Evolutionary conservation across 768 basidiomycete genomes (phyloP), one percentile per base, ranked within the genome.

Genomic region (Porphyrellus cyaneotinctus): DNA sequence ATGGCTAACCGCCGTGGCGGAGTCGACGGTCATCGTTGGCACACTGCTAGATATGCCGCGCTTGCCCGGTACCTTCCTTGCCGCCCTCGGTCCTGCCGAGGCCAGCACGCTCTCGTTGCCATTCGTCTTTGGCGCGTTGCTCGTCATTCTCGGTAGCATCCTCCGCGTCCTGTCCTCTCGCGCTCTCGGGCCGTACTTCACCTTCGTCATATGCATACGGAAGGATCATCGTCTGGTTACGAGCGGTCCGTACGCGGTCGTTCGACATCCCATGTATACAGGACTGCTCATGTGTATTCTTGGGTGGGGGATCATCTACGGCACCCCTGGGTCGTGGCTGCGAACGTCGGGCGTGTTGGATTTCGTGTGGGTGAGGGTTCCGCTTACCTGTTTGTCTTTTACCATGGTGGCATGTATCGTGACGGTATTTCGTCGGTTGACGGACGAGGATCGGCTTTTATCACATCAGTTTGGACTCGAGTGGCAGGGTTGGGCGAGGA

Each of bases 221-320:
- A 54, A 56, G 23, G 54, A 59, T 0, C 66, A 61, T 47, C 57
- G 32, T 24, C 54, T 71, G 20, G 39, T 70, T 15, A 70, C 64
- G 17, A 47, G 28, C 0, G 67, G 66, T 1, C 64, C 63, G 1
- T 71, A 70, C 24, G n/a, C 54, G 1, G 28, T 60, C 22, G 59
- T 70, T 6, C 64, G 69, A 2, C 70, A 71, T 26, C 67, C 69
- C 1, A 56, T 57, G n/a, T 71, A 71, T 32, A 30, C 56, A 1
- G 53, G 53, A 6, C 10, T 54, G 12, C 9, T 53, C 10, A 37
- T 49, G 14, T 53, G 47, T 17, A 30, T 56, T 3, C 0, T 43
- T 6, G 43, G 51, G 2, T 46, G 50, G 28, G 36, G 43, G 4
- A 9, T 51, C 15, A 18, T 43, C 13, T 8, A 54, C 2, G 51